Percentiles rank a stretch among this genome's conserved stretches.
Evolutionary conservation across 495 filamentous ascomycete genomes (phyloP).

Genomic region (Hyphodiscus hymeniophilus): DNA sequence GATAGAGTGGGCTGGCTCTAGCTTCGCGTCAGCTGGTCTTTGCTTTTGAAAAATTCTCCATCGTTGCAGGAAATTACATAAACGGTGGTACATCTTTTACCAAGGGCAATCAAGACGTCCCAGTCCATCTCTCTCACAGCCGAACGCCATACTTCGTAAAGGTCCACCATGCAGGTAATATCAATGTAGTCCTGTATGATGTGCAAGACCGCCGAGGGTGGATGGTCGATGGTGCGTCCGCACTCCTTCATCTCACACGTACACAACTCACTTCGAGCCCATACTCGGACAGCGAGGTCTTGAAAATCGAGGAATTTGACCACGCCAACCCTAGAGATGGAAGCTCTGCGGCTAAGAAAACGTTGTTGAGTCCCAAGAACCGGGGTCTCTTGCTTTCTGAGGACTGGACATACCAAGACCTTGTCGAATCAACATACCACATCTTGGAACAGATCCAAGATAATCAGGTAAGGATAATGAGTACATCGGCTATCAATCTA

Average conservation of each 20-base stretch:
- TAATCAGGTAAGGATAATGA: slow-evolving; percentile 5
- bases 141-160: slow-evolving; percentile 11
- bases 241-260: slow-evolving; percentile 26
- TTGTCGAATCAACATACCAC: slow-evolving; percentile 20
- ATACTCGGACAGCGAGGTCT: slow-evolving; percentile 1
- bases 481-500: background rate
- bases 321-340: slow-evolving; percentile 1
- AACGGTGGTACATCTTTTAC: slow-evolving; percentile 8
- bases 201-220: slow-evolving; percentile 25
- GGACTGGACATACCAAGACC: slow-evolving; percentile 9
- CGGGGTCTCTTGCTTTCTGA: too few species aligned
- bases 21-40: background rate
- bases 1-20: slow-evolving; percentile 9
- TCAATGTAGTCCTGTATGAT: slow-evolving; percentile 26
- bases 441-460: slow-evolving; percentile 11
- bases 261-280: slow-evolving; percentile 17
- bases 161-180: slow-evolving; percentile 18
- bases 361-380: too few species aligned
- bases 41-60: slow-evolving; percentile 17
- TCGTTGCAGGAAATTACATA: slow-evolving; percentile 19
- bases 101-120: slow-evolving; percentile 15
- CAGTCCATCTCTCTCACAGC: slow-evolving; percentile 1
- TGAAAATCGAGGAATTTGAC: slow-evolving; percentile 11
- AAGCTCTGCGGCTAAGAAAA: too few species aligned
- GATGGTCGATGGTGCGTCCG: slow-evolving; percentile 27